A percentile compares a stretch with the other conserved stretches of the same genome.
phyloP scores from a whole-genome alignment of 164 flowering plant species.

The Vitis labrusca region DNA sequence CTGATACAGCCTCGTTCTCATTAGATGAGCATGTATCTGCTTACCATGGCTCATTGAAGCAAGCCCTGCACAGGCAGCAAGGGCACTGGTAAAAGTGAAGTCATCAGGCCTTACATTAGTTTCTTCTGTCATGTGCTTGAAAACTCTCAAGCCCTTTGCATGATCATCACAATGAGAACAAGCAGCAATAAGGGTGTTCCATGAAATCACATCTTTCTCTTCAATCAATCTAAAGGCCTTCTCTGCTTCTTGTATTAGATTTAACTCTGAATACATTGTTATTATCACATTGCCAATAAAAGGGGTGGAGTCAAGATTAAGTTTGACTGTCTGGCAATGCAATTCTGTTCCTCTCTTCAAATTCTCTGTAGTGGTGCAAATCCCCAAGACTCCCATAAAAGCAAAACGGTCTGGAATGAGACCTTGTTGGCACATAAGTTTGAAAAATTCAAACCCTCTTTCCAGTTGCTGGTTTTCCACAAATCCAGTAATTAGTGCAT shows the following conservation, averaged over 20 bases:
- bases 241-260: constrained; percentile 42
- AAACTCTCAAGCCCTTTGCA: constrained; percentile 41
- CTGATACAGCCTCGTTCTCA: constrained; percentile 33
- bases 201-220: constrained; percentile 60
- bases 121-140: constrained; percentile 41
- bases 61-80: constrained; percentile 60
- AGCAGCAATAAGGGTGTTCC: constrained; percentile 70
- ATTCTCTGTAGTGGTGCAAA: constrained; percentile 31
- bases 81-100: constrained; percentile 58
- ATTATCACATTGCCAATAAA: constrained; percentile 66
- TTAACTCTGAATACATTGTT: constrained; percentile 56
- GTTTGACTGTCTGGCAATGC: constrained; percentile 57
- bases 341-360: constrained; percentile 33
- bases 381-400: constrained; percentile 49
- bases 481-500: constrained; percentile 59
- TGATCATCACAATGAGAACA: constrained; percentile 54
- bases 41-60: constrained; percentile 55
- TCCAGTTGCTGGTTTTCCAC: constrained; percentile 42
- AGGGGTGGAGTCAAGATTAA: constrained; percentile 38
- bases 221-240: constrained; percentile 43
- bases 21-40: constrained; percentile 57
- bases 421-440: constrained; percentile 42
- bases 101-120: constrained; percentile 39
- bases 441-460: constrained; percentile 47
- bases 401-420: constrained; percentile 56